Conservation (phyloP, 2,329 filamentous ascomycete genomes). For the Helotiales sp. region DNA sequence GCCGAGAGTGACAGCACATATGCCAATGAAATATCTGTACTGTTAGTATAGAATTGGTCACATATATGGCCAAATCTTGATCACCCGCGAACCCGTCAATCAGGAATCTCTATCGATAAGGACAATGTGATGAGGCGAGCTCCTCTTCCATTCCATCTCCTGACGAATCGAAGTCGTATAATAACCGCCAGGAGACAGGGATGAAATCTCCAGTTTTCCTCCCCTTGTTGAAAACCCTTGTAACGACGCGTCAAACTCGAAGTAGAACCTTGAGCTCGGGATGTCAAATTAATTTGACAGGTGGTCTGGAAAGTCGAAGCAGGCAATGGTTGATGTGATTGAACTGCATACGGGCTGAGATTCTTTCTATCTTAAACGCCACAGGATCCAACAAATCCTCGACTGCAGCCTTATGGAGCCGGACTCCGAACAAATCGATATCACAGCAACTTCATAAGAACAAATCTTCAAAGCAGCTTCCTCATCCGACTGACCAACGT, state of each 20-base stretch:
- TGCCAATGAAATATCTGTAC: neutral
- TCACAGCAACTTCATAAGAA: neutral
- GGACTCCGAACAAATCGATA: conserved; percentile 9
- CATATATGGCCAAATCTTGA: neutral
- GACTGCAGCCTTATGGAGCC: conserved; percentile 9
- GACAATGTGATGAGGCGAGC: conserved; percentile 12
- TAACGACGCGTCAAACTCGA: conserved; percentile 10
- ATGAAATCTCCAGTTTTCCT: neutral
- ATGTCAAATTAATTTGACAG: neutral
- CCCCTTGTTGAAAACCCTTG: neutral
- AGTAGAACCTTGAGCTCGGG: neutral
- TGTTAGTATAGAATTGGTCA: neutral
- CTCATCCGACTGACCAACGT: neutral
- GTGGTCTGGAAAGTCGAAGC: neutral
- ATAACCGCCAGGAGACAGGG: conserved; percentile 19
- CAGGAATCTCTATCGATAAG: conserved; percentile 22
- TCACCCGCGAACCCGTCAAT: conserved; percentile 9
- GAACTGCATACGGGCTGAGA: neutral
- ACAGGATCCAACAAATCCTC: neutral
- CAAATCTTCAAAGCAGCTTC: neutral
- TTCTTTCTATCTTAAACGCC: neutral
- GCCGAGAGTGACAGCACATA: neutral
- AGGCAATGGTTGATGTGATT: conserved; percentile 3
- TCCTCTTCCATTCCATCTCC: neutral
- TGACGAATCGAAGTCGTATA: conserved; percentile 16